phyloP scores from a whole-genome alignment of 306 rosid genomes.

The Dryas octopetala region DNA sequence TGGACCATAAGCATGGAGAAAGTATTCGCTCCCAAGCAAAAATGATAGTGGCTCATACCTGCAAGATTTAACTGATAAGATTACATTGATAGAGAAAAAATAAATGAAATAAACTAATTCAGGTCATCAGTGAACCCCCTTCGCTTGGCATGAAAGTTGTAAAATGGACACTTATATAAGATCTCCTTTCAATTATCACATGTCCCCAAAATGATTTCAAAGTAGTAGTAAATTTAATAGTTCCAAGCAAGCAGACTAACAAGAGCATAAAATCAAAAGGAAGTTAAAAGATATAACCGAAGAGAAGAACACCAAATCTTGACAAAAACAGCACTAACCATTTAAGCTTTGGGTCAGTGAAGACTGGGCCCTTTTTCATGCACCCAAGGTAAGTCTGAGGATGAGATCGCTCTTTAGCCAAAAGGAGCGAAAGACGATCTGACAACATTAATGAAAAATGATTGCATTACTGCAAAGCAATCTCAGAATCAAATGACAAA shows the following conservation, averaged over 20 bases:
- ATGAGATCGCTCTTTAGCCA: constrained; percentile 80
- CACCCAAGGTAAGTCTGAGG: constrained; percentile 94
- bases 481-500: constrained; percentile 17
- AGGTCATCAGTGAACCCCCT: not conserved
- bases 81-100: not conserved
- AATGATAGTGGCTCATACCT: constrained; percentile 81
- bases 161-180: not conserved
- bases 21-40: constrained; percentile 95
- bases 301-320: constrained; percentile 9
- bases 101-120: not conserved
- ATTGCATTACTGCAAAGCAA: constrained; percentile 27
- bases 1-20: constrained; percentile 98
- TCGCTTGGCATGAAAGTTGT: not conserved
- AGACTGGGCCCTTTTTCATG: constrained; percentile 98
- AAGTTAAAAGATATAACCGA: constrained; percentile 4
- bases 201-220: not conserved
- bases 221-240: not conserved
- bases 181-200: not conserved
- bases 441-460: constrained; percentile 33
- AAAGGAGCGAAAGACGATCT: constrained; percentile 86
- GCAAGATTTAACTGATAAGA: constrained; percentile 26
- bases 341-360: constrained; percentile 91
- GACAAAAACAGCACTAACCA: constrained; percentile 57
- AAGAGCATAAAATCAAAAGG: constrained; percentile 4
- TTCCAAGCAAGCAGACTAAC: not conserved